phyloP scores from a whole-genome alignment of 2,329 filamentous ascomycete species.

The Aspergillus caelatus region DNA sequence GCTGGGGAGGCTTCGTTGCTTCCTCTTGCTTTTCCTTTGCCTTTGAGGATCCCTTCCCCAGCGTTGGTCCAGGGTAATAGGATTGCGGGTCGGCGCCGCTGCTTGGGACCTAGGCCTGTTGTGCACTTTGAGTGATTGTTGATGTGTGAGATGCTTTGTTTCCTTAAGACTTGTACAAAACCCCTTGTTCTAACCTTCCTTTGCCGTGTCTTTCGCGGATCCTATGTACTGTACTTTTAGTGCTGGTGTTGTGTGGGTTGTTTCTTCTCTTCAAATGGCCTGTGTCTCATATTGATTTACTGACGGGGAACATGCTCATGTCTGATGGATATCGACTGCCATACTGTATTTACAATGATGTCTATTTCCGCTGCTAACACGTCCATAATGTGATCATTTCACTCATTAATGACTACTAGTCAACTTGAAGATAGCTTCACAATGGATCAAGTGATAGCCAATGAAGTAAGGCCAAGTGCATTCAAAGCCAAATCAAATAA shows the following conservation, averaged over 20 bases:
- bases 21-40: background rate
- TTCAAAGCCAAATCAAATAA: background rate
- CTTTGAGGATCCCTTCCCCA: background rate
- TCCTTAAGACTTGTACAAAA: background rate
- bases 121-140: background rate
- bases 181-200: background rate
- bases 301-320: background rate
- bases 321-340: background rate
- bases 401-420: background rate
- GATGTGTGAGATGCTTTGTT: background rate
- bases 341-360: background rate
- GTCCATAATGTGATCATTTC: background rate
- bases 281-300: background rate
- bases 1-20: slow-evolving; percentile 6
- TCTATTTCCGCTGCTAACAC: background rate
- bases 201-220: background rate
- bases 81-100: background rate
- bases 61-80: background rate
- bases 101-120: background rate
- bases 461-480: background rate
- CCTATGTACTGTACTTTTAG: background rate
- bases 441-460: background rate
- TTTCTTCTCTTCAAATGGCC: background rate
- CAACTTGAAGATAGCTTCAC: background rate
- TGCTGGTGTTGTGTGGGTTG: background rate